Base-by-base conservation (phyloP, 139 green algal genomes). In the Micractinium sp. region DNA sequence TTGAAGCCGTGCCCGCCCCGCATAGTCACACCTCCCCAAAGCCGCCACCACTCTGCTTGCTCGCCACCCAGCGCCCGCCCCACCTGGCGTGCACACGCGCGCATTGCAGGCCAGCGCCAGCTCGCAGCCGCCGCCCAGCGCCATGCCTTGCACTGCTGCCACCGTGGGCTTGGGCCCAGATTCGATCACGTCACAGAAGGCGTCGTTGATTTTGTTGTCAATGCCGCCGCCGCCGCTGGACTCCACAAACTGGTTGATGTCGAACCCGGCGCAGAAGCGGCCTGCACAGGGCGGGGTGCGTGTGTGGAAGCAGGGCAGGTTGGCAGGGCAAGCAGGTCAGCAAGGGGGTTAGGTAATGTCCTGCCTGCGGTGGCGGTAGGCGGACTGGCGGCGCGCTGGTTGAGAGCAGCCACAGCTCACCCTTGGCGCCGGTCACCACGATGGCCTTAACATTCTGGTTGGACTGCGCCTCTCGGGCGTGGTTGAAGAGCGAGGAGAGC, bases 191-290 rank as follows among this genome's bases (percentile, higher is more conserved):
- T 93, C 85, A 71, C 92, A 95, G 88, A 98, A 95, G 1, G 92
- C 84, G 18, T 94, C 91, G 79, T 98, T 97, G 53, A 96, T 93
- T 29, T 61, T 79, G 90, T 94, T 91, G 83, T 97, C 95, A 41
- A 97, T 95, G 85, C 94, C 95, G 38, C 94, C 94, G 41, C 93
- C 94, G 23, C 89, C 90, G 80, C 85, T 89, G 31, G 77, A 29
- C 41, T 94, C 92, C 14, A 81, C 87, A 74, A 98, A 98, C 81
- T 95, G 86, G 63, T 87, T 85, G 86, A 98, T 99, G 90, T 99
- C 98, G 78, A 99, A 99, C 35, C 98, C 98, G 33, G 97, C 96
- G 53, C 91, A 97, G 92, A 99, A 99, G 36, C 96, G 81, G 71
- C 93, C 92, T 93, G 74, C 31, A 53, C 19, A 9, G 13, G 66